Percentiles rank a stretch among this genome's conserved stretches.
These are phyloP conservation scores for Clavispora santaluciae DNA, from an alignment of 805 yeast genomes.

Conservation along the genomic window DNA sequence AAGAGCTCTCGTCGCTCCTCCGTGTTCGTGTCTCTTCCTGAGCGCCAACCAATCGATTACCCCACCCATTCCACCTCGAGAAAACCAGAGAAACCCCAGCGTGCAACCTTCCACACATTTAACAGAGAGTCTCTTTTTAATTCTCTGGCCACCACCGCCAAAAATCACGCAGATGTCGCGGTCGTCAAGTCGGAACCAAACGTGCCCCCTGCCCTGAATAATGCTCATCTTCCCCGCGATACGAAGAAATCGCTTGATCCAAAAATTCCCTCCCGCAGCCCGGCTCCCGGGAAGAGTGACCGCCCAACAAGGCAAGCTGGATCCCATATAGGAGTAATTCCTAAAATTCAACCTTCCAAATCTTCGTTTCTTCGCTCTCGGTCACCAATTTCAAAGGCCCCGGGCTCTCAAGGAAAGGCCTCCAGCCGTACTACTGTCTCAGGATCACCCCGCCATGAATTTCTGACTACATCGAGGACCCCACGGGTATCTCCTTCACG, in stretches of 20 bases:
- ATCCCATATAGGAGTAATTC: neutral
- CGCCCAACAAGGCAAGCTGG: neutral
- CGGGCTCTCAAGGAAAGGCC: neutral
- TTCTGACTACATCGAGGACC: neutral
- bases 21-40: conserved; percentile 33
- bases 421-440: neutral
- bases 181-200: neutral
- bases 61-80: neutral
- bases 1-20: conserved; percentile 31
- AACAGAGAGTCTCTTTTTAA: neutral
- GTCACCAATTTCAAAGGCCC: neutral
- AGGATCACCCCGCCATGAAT: neutral
- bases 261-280: neutral
- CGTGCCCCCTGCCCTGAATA: too few relatives aligned
- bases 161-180: neutral
- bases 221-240: too few relatives aligned
- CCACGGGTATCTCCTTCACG: neutral
- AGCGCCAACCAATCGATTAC: conserved; percentile 32
- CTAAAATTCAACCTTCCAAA: neutral
- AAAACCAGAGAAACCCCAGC: neutral
- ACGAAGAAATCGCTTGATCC: too few relatives aligned
- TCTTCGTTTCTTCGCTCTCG: neutral
- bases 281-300: neutral
- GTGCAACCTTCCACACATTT: neutral
- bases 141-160: neutral